Evolutionary conservation across 306 rosid genomes (phyloP), one percentile per base, ranked within the genome.

Genomic region (Mucuna pruriens): DNA sequence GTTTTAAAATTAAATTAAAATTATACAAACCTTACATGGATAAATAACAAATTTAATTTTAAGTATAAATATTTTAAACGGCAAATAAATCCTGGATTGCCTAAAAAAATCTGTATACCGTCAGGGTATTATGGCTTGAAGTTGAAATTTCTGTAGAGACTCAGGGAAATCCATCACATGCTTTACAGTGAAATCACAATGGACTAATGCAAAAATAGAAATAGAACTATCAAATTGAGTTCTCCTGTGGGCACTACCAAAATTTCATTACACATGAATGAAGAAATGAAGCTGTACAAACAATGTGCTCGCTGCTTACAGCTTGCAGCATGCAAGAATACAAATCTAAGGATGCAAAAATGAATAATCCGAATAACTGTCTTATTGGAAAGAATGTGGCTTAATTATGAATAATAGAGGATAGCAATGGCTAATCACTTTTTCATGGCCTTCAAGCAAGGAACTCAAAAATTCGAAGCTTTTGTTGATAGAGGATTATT

Each of bases 191-290:
- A 80, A 63, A 77, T 84, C 78, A 62, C 75, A 80, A 71, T 25
- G 71, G 71, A 81, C 71, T 25, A 74, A 11, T 25, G 48, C 86
- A 90, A 12, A 25, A 52, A 34, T 5, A 45, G 66, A 25, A 52
- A 34, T 5, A 45, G 66, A 62, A 76, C 86, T 46, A 82, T 77
- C 58, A 67, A 75, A 44, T 65, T 74, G 71, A 89, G 80, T 85
- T 78, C 80, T 74, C 81, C 69, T 57, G 57, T 79, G 78, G 80
- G 49, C 82, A 78, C 93, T 88, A 88, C 90, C 97, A 94, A 94
- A 94, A 91, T 92, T 94, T 91, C 94, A 94, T 89, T 94, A 89
- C 97, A 80, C 88, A 84, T 89, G 91, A 94, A 94, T 91, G 89
- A 94, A 94, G 90, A 90, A 87, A 87, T 90, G 86, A 87, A 87